Evolutionary conservation across 805 yeast species (phyloP).

Genomic region (Blastobotrys attinorum): DNA sequence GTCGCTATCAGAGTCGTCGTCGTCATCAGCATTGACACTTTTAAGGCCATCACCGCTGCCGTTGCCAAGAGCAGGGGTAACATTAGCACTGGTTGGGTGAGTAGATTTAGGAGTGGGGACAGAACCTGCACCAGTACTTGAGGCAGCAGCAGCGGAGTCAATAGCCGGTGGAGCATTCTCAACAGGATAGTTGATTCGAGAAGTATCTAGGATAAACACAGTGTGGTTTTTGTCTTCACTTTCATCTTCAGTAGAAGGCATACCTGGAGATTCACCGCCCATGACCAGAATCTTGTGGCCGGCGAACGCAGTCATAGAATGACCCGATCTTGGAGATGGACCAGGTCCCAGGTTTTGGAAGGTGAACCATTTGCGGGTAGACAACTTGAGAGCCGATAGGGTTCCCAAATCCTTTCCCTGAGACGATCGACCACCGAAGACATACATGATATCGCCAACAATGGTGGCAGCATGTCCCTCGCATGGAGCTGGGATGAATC

Average conservation of each 20-base stretch:
- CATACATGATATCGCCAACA: slow-evolving; percentile 68
- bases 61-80: not conserved
- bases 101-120: not conserved
- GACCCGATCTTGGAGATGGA: slow-evolving; percentile 89
- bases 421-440: slow-evolving; percentile 82
- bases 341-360: slow-evolving; percentile 44
- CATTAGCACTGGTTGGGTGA: slow-evolving; percentile 1
- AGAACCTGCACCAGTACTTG: not conserved
- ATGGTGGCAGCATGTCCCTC: slow-evolving; percentile 87
- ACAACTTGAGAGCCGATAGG: slow-evolving; percentile 68
- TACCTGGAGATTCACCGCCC: slow-evolving; percentile 79
- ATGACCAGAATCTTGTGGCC: slow-evolving; percentile 67
- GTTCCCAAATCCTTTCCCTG: slow-evolving; percentile 61
- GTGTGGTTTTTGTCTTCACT: slow-evolving; percentile 49
- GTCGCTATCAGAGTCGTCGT: not conserved
- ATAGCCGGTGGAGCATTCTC: slow-evolving; percentile 16
- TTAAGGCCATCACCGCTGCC: not conserved
- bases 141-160: not conserved
- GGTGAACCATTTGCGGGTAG: slow-evolving; percentile 64
- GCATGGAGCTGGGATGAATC: slow-evolving; percentile 72
- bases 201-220: slow-evolving; percentile 56
- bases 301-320: slow-evolving; percentile 66
- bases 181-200: slow-evolving; percentile 36
- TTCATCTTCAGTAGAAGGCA: slow-evolving; percentile 35
- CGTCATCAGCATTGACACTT: not conserved